Conservation (phyloP, 73 alveolate species). For the Paramecium pentaurelia region DNA sequence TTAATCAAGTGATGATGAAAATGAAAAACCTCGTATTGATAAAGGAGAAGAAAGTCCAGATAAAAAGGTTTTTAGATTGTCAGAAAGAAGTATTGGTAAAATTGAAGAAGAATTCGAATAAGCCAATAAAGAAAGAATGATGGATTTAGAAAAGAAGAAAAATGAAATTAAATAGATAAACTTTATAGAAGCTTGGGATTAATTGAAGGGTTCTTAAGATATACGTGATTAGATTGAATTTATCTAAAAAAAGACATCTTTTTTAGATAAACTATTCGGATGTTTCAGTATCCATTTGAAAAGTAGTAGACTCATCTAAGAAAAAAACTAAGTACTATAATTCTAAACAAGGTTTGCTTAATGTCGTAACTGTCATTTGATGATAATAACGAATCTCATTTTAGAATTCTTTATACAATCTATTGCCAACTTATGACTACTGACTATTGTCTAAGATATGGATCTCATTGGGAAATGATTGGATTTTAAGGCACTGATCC, state of each 20-base stretch:
- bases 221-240: background rate
- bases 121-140: slow-evolving; percentile 21
- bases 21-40: background rate
- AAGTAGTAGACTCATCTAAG: slow-evolving; percentile 16
- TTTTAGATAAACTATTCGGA: slow-evolving; percentile 37
- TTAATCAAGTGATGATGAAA: background rate
- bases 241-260: background rate
- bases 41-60: slow-evolving; percentile 30
- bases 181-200: slow-evolving; percentile 54
- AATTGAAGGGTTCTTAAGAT: background rate
- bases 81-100: background rate
- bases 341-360: slow-evolving; percentile 6
- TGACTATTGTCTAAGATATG: slow-evolving; percentile 55
- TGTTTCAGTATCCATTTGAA: slow-evolving; percentile 34
- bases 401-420: slow-evolving; percentile 33
- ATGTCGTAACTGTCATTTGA: slow-evolving; percentile 7
- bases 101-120: slow-evolving; percentile 23
- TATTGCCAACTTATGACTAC: slow-evolving; percentile 49
- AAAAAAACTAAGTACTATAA: background rate
- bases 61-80: background rate
- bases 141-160: slow-evolving; percentile 6
- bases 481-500: slow-evolving; percentile 88
- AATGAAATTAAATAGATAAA: background rate
- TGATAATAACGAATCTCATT: slow-evolving; percentile 42
- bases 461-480: slow-evolving; percentile 70